Evolutionary conservation across 1,284 basidiomycete species (phyloP), one percentile per base, ranked within the genome.

Genomic region (Amylostereum areolatum): DNA sequence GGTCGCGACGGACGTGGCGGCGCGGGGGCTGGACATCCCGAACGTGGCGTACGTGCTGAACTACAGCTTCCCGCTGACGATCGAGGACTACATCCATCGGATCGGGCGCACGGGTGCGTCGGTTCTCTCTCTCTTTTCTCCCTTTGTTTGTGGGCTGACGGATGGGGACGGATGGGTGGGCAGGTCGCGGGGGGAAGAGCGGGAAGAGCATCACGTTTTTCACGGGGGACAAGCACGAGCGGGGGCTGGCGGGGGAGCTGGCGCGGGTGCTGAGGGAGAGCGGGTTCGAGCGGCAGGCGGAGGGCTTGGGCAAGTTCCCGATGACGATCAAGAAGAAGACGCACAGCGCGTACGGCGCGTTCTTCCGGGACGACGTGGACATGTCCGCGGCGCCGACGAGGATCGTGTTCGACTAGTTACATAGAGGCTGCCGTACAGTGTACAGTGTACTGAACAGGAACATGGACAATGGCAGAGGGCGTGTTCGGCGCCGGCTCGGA

Each of bases 161-260:
- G 45, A 52, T 37, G 27, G 5, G n/a, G n/a, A n/a, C n/a, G n/a
- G n/a, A n/a, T n/a, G n/a, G n/a, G n/a, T 43, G 18, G 52, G 8
- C 57, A 86, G 93, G 96, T 28, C 89, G 96, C 49, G 96, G 91
- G 34, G 96, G 96, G 31, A 85, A 88, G 64, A 82, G 74, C 32
- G 97, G 96, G 47, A 94, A 92, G 66, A 90, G 91, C 24, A 87
- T 98, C 60, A 99, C 97, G 8, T 99, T 97, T 75, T 99, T 99
- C 70, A 95, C 92, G 0, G 92, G 92, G 4, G 89, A 91, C 54
- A 78, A 72, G 37, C 92, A 95, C 66, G 92, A 96, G 67, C 74
- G 80, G 46, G 78, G 85, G n/a, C 76, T 97, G 18, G 95, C 96
- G 0, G 96, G 97, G 9, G 96, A 98, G 67, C 81, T 98, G 49